These are phyloP conservation scores for Populus hybrid DNA, from an alignment of 441 rosid species.

Conservation along the genomic window DNA sequence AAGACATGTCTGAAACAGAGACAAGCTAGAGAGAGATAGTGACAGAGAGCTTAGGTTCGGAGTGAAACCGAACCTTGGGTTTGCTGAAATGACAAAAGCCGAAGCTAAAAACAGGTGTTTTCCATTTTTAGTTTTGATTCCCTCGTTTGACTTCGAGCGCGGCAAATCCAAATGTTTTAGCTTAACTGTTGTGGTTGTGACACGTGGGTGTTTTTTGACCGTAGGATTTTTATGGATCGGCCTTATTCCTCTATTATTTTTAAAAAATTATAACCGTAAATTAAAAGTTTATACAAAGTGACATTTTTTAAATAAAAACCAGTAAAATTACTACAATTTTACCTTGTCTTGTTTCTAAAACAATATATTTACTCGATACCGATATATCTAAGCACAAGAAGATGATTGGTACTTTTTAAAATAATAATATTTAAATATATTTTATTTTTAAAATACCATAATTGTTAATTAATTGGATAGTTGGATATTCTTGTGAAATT, in stretches of 20 bases:
- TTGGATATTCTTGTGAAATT: fast-evolving
- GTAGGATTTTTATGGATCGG: background rate
- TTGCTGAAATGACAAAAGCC: constrained; percentile 26
- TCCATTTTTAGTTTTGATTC: constrained; percentile 1
- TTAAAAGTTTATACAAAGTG: no score
- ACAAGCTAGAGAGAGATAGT: constrained; percentile 15
- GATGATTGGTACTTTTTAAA: fast-evolving
- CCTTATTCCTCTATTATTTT: no score
- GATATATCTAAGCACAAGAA: no score
- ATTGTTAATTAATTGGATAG: fast-evolving
- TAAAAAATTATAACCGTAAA: no score
- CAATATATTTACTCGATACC: no score
- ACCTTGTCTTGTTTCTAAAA: no score
- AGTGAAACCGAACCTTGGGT: constrained; percentile 33
- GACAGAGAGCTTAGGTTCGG: constrained; percentile 29
- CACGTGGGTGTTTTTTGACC: constrained; percentile 18
- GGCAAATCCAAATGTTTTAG: constrained; percentile 32
- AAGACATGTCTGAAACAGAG: constrained; percentile 17
- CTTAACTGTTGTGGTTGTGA: background rate
- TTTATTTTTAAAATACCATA: no score
- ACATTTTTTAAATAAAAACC: no score
- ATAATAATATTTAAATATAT: no score
- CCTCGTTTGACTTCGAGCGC: constrained; percentile 37
- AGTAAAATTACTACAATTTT: no score
- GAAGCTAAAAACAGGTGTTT: constrained; percentile 22